Evolutionary conservation across 2,329 filamentous ascomycete genomes (phyloP), one percentile per base, ranked within the genome.

Genomic region (Coccinonectria pachysandricola): DNA sequence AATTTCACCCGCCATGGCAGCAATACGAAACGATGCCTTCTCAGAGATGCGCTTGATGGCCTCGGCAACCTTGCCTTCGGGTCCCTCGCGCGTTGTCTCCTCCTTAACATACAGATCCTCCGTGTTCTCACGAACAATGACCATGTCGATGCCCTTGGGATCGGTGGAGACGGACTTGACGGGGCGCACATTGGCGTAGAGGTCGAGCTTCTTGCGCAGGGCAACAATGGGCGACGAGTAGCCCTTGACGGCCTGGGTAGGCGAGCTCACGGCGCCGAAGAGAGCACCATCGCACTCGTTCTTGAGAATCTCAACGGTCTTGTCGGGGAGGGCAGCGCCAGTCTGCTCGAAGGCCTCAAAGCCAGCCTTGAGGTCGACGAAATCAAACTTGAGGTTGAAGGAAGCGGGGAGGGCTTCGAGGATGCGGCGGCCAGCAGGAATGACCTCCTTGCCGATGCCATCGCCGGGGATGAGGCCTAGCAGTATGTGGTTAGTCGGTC

Each of bases 41-140:
- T 92, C 78, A 8, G 82, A 84, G 51, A 98, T 98, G 49, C 88
- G 82, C 72, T 98, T 98, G 63, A 96, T 88, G 23, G 91, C 91
- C 64, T 96, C 88, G 39, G 91, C 88, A 31, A 96, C 81, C 63
- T 85, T 87, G 56, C 79, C 78, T 34, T 83, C 71, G 18, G 78
- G 65, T 16, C 71, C 75, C 28, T 83, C 73, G 53, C 74, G 79
- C 12, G 86, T 95, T 56, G 68, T 79, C 65, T 98, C 91, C 57
- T 96, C 82, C 65, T 96, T 96, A 46, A 98, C 88, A 60, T 94
- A 94, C 20, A 98, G 71, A 56, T 98, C 91, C 64, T 98, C 91
- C 16, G 91, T 98, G 67, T 98, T 98, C 62, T 98, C 91, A 40
- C 91, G 83, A 29, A 96, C 91, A 48, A 96, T 98, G 49, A 98